Evolutionary conservation across 768 basidiomycete genomes (phyloP).

Genomic region (Melanogaster broomeanus): DNA sequence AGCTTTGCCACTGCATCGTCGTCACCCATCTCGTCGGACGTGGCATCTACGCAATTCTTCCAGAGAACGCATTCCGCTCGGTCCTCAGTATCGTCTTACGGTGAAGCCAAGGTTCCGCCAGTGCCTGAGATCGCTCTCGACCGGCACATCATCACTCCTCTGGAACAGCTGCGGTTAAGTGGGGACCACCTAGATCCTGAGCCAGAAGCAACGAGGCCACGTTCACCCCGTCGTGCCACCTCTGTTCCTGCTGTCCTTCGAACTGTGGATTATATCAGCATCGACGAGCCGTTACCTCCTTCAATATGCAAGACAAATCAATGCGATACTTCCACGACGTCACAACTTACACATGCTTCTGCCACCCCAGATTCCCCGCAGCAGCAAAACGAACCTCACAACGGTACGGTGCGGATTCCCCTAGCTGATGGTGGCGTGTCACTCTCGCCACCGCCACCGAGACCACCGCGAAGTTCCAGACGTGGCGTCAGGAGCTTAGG

Average conservation of each 20-base stretch:
- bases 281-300: slow-evolving; percentile 9
- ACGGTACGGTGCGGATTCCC: slow-evolving; percentile 1
- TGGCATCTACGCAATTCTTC: slow-evolving; percentile 56
- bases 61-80: slow-evolving; percentile 45
- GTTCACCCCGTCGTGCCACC: slow-evolving; percentile 17
- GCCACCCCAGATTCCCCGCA: slow-evolving; percentile 46
- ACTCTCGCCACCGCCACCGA: slow-evolving; percentile 30
- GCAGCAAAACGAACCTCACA: slow-evolving; percentile 6
- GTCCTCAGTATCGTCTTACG: slow-evolving; percentile 61
- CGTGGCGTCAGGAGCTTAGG: slow-evolving; percentile 13
- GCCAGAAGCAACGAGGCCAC: neutral
- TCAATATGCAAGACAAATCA: slow-evolving; percentile 10
- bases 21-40: slow-evolving; percentile 61
- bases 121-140: slow-evolving; percentile 34
- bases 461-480: slow-evolving; percentile 12
- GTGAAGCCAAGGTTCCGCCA: slow-evolving; percentile 41
- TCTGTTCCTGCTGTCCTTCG: slow-evolving; percentile 18
- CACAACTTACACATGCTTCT: slow-evolving; percentile 41
- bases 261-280: slow-evolving; percentile 6
- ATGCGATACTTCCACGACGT: slow-evolving; percentile 41
- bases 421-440: slow-evolving; percentile 22
- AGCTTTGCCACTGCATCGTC: slow-evolving; percentile 59
- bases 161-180: slow-evolving; percentile 49
- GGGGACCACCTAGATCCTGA: slow-evolving; percentile 17
- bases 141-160: slow-evolving; percentile 57